Base-by-base conservation (phyloP, 805 yeast species). In the Candida ficus region DNA sequence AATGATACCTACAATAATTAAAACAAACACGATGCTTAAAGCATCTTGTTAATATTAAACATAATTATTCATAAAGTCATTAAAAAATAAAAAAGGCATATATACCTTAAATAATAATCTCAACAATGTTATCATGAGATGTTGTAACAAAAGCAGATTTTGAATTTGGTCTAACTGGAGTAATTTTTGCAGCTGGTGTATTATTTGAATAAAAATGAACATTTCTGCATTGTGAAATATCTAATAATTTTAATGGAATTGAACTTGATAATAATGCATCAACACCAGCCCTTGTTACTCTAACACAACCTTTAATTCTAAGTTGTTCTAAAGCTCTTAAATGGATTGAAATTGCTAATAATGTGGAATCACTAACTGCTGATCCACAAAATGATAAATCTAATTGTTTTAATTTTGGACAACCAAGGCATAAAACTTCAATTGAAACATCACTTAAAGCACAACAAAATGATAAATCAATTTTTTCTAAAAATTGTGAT, bases 221-320 rank as follows among this genome's bases (percentile, higher is more conserved):
- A 50, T 82, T 78, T 38, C 80, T 76, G 61, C 93, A 84, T 59
- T 83, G 91, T 10, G 86, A 73, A 16, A 83, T 68, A 52, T 82
- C 77, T 48, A 84, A 61, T 43, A 65, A 66, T 41, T 61, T 66
- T 47, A 84, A 63, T 3, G 73, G 70, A 14, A 70, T 63, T 35
- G 77, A 71, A 29, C 82, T 80, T 30, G 78, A 69, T 21, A 82
- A 58, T 21, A 84, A 54, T 16, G 82, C 74, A 61, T 83, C 88
- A 22, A 83, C 78, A 13, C 93, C 91, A 9, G 83, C 83, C 50
- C 87, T 66, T 2, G 91, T 84, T 8, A 82, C 90, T 47, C 90
- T 66, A 10, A 82, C 70, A 61, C 93, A 84, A 2, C 93, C 91
- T 39, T 76, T 77, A 16, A 83, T 66, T 4, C 64, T 62, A 38